Evolutionary conservation across 2,329 filamentous ascomycete species (phyloP).

Genomic region (Sclerotinia subarctica): DNA sequence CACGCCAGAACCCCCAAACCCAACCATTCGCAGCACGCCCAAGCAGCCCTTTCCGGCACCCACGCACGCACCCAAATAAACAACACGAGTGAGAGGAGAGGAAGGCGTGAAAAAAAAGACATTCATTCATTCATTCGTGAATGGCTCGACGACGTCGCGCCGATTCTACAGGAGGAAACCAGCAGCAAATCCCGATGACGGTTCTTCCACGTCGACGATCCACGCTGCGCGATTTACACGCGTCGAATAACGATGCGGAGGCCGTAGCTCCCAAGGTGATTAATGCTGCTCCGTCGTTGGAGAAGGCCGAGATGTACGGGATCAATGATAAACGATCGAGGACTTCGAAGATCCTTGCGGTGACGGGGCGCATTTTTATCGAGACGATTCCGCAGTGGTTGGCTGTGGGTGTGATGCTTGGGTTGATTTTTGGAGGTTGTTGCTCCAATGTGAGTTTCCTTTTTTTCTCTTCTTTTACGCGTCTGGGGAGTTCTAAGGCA

Average conservation of each 20-base stretch:
- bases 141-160: conserved; percentile 21
- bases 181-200: conserved; percentile 10
- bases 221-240: conserved; percentile 44
- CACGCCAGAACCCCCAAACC: not conserved
- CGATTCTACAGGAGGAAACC: conserved; percentile 16
- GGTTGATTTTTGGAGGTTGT: conserved; percentile 91
- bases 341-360: conserved; percentile 49
- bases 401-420: conserved; percentile 65
- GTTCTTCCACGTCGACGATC: conserved; percentile 48
- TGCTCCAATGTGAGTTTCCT: conserved; percentile 74
- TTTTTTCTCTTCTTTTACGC: not conserved
- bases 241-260: conserved; percentile 42
- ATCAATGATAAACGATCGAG: conserved; percentile 52
- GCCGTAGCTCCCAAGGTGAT: conserved; percentile 49
- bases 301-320: conserved; percentile 54
- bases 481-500: not conserved
- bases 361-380: conserved; percentile 52
- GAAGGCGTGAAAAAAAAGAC: not conserved
- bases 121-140: not conserved
- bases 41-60: not conserved
- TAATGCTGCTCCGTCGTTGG: conserved; percentile 52
- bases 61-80: not conserved
- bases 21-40: not conserved
- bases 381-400: conserved; percentile 62
- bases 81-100: too few species aligned